Percentiles rank a stretch among this genome's conserved stretches.
phyloP scores from a whole-genome alignment of 352 stramenopile genomes.

The Pythium apleroticum region DNA sequence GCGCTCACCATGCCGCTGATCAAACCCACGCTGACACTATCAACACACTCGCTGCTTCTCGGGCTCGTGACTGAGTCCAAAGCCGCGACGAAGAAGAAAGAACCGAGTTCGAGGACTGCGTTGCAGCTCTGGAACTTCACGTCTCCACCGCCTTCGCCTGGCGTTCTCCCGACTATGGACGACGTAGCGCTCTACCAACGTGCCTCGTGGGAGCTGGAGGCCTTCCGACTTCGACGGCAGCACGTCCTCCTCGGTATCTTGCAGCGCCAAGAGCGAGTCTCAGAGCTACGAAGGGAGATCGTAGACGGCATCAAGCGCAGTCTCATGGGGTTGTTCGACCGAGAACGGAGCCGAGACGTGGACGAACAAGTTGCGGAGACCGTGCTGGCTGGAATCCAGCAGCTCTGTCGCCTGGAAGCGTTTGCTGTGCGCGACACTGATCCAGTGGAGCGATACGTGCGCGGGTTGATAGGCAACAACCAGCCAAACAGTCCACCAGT shows the following conservation, averaged over 20 bases:
- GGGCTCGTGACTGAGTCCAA: neutral
- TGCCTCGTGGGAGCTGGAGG: neutral
- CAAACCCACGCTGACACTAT: neutral
- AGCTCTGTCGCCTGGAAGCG: slow-evolving; percentile 6
- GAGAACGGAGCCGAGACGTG: neutral
- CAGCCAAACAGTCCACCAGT: neutral
- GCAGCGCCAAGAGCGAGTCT: neutral
- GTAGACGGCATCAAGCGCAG: neutral
- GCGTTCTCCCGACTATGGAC: neutral
- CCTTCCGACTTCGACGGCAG: neutral
- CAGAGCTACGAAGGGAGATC: neutral
- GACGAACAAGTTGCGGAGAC: slow-evolving; percentile 14
- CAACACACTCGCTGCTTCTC: neutral
- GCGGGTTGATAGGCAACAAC: neutral
- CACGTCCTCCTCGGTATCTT: neutral
- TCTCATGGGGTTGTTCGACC: neutral
- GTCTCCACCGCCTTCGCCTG: neutral
- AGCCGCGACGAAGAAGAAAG: neutral
- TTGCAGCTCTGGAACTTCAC: slow-evolving; percentile 1
- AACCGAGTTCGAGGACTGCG: neutral
- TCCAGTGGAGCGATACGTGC: slow-evolving; percentile 6
- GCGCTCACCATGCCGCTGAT: neutral
- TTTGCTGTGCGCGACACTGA: neutral
- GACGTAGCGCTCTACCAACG: neutral
- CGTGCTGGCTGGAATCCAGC: slow-evolving; percentile 5